Evolutionary conservation across 257 asterid genomes (phyloP).

Genomic region (Solanum sparsipilum): DNA sequence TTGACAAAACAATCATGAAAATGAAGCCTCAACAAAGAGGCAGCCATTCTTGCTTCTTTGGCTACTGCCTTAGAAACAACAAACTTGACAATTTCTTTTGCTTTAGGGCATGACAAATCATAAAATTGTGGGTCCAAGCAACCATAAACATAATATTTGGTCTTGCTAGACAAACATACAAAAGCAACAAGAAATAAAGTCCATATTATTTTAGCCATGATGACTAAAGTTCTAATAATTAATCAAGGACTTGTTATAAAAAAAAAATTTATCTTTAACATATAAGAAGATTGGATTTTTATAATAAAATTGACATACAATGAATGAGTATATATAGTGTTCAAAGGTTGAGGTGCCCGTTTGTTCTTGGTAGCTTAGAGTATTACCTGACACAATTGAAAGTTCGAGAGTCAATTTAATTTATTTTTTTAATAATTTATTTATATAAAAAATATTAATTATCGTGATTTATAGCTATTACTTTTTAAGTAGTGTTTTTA

Average conservation of each 20-base stretch:
- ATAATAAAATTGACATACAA: background rate
- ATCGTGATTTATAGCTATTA: background rate
- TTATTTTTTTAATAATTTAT: background rate
- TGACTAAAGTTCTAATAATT: background rate
- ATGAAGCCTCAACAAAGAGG: conserved; percentile 46
- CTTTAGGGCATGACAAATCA: conserved; percentile 29
- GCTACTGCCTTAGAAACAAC: conserved; percentile 27
- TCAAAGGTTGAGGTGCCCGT: background rate
- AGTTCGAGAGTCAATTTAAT: background rate
- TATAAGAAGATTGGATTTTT: background rate
- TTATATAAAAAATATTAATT: background rate
- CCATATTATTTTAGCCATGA: background rate
- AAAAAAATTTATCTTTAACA: background rate
- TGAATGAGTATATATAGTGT: background rate
- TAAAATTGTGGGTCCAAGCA: conserved; percentile 28
- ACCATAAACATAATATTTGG: background rate
- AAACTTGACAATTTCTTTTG: conserved; percentile 7
- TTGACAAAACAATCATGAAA: conserved; percentile 50
- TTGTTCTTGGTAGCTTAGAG: background rate
- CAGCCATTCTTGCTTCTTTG: conserved; percentile 40
- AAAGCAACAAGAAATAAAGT: background rate
- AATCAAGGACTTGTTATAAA: background rate
- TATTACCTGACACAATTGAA: background rate
- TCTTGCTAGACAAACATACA: background rate
- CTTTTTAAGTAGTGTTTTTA: background rate